phyloP scores from a whole-genome alignment of 1,139 yeast genomes.

The Lodderomyces jiufengensis region DNA sequence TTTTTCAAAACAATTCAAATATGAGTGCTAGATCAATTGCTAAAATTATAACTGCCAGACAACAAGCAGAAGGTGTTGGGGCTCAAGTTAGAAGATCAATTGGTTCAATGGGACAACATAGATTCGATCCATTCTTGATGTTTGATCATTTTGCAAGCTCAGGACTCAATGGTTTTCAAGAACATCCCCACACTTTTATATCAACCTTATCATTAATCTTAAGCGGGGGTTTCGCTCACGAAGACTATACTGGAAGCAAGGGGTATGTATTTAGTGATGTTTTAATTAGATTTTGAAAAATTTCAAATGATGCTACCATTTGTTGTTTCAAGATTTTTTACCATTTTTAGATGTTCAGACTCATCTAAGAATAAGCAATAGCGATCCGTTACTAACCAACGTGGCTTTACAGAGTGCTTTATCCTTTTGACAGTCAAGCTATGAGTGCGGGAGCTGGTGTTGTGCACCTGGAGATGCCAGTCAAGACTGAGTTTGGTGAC shows the following conservation, averaged over 20 bases:
- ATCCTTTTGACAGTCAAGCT: no score
- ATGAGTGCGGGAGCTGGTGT: slow-evolving; percentile 95
- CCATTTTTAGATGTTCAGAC: no score
- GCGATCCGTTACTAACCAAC: no score
- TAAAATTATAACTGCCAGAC: slow-evolving; percentile 60
- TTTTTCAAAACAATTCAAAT: slow-evolving; percentile 1
- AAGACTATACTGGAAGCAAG: slow-evolving; percentile 82
- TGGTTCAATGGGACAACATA: slow-evolving; percentile 64
- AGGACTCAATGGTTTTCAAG: slow-evolving; percentile 77
- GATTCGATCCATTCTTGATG: slow-evolving; percentile 81
- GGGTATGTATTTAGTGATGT: no score
- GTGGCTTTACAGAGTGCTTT: no score
- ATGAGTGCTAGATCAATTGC: slow-evolving; percentile 46
- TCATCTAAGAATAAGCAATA: no score
- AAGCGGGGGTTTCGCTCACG: slow-evolving; percentile 81
- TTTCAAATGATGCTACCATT: no score
- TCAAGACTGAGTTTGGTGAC: slow-evolving; percentile 55
- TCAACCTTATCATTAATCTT: slow-evolving; percentile 79
- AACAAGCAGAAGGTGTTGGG: slow-evolving; percentile 85
- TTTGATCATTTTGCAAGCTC: slow-evolving; percentile 67
- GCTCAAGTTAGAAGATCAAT: slow-evolving; percentile 81
- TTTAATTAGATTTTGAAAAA: no score
- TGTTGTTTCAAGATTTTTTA: no score
- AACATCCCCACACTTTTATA: slow-evolving; percentile 91
- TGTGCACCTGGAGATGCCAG: slow-evolving; percentile 87